A percentile compares a stretch with the other conserved stretches of the same genome.
Conservation (phyloP, 1,284 basidiomycete genomes). For the Ganoderma lucidum region DNA sequence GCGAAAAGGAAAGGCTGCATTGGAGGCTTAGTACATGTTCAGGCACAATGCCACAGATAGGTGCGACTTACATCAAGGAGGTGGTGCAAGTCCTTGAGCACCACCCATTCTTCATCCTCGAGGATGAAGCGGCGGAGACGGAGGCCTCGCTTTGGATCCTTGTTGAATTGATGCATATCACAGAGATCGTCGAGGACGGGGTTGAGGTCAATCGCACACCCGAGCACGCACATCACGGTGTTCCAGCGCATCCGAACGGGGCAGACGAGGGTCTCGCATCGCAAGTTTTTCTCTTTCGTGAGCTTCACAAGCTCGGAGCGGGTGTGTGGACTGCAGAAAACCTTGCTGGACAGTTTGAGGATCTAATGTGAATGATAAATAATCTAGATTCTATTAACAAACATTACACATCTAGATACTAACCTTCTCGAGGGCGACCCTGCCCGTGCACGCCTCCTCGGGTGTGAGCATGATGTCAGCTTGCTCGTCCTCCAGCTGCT, state of each 20-base stretch:
- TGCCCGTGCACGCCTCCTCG: background rate
- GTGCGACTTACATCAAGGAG: background rate
- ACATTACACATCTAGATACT: background rate
- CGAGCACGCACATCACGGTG: background rate
- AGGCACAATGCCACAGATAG: too few relatives aligned
- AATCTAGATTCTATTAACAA: too few relatives aligned
- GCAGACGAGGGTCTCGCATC: background rate
- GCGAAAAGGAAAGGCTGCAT: background rate
- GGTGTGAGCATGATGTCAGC: background rate
- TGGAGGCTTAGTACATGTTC: too few relatives aligned
- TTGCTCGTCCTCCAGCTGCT: too few relatives aligned
- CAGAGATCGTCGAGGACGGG: background rate
- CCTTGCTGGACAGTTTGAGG: background rate
- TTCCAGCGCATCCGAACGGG: constrained; percentile 3
- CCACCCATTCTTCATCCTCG: background rate
- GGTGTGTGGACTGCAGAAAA: background rate
- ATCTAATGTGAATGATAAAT: background rate
- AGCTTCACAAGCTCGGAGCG: background rate
- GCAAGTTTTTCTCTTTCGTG: background rate
- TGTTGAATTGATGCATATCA: background rate
- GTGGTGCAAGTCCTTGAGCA: background rate
- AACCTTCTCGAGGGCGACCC: background rate
- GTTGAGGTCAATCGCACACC: background rate
- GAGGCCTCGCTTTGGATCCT: background rate
- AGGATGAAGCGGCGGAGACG: background rate